Evolutionary conservation across 495 filamentous ascomycete species (phyloP).

Genomic region (Parachaetomium inaequale): DNA sequence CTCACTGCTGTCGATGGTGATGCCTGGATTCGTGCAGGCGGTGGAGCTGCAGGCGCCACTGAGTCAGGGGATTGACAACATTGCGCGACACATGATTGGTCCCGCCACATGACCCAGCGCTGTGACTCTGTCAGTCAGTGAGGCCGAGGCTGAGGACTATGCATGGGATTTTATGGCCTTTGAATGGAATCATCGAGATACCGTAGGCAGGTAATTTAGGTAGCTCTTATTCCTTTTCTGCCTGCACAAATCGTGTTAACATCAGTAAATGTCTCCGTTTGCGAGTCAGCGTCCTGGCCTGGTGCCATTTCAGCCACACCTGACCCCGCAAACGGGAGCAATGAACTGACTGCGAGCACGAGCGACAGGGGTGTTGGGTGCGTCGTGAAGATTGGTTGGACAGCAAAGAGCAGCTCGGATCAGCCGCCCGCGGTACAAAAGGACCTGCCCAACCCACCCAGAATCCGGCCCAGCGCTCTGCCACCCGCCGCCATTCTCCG

Average conservation of each 20-base stretch:
- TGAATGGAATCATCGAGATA: no score
- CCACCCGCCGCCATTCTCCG: conserved; percentile 9
- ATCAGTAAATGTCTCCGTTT: no score
- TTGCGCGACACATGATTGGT: neutral
- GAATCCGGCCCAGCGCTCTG: conserved; percentile 15
- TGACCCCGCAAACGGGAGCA: conserved; percentile 29
- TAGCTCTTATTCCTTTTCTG: no score
- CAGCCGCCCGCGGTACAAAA: conserved; percentile 29
- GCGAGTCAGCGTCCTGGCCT: conserved; percentile 1
- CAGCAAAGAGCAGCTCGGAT: neutral
- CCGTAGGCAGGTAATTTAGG: no score
- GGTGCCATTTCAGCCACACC: conserved; percentile 32
- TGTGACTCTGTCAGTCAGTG: neutral
- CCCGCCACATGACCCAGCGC: neutral
- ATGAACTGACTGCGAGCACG: neutral
- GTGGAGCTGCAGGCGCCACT: no score
- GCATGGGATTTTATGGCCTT: no score
- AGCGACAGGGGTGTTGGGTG: conserved; percentile 1
- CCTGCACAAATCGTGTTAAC: no score
- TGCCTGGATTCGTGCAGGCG: no score
- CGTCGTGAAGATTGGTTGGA: conserved; percentile 10
- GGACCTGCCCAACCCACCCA: conserved; percentile 28
- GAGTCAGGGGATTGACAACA: neutral
- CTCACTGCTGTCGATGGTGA: no score
- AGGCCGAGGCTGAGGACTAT: no score